Conservation (phyloP, 805 yeast genomes). For the Lachancea thermotolerans region DNA sequence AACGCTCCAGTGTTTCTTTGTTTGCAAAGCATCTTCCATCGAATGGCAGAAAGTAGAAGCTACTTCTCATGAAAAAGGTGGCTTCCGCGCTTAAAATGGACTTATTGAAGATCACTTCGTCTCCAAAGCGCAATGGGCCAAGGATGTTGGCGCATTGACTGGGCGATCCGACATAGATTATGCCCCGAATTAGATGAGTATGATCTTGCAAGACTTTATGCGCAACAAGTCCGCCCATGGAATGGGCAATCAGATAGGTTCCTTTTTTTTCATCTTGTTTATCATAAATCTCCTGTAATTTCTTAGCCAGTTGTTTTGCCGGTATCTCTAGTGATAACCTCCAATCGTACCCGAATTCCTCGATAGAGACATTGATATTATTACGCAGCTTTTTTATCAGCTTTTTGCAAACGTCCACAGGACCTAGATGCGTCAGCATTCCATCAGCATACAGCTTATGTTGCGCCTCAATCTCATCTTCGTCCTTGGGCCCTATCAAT, state of each 20-base stretch:
- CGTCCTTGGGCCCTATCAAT: slow-evolving; percentile 61
- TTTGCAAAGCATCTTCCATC: slow-evolving; percentile 71
- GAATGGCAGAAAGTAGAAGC: slow-evolving; percentile 70
- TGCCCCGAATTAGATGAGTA: slow-evolving; percentile 64
- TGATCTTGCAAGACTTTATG: slow-evolving; percentile 68
- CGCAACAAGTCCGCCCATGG: slow-evolving; percentile 89
- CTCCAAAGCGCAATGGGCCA: slow-evolving; percentile 82
- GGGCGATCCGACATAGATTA: slow-evolving; percentile 80
- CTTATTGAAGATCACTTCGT: slow-evolving; percentile 67
- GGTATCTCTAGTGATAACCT: slow-evolving; percentile 59
- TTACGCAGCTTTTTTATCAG: slow-evolving; percentile 47
- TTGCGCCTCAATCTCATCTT: slow-evolving; percentile 57
- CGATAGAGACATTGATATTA: slow-evolving; percentile 55
- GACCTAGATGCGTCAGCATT: slow-evolving; percentile 75
- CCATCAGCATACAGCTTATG: slow-evolving; percentile 63
- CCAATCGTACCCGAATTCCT: slow-evolving; percentile 93
- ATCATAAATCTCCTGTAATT: slow-evolving; percentile 37
- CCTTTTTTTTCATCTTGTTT: slow-evolving; percentile 44
- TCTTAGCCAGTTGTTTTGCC: slow-evolving; percentile 44
- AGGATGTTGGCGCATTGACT: slow-evolving; percentile 76
- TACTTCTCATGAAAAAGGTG: slow-evolving; percentile 83
- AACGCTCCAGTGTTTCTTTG: slow-evolving; percentile 46
- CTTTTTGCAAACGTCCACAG: slow-evolving; percentile 67
- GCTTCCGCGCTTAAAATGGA: slow-evolving; percentile 72
- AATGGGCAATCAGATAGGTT: slow-evolving; percentile 72